Evolutionary conservation across 2,329 filamentous ascomycete genomes (phyloP).

Genomic region (Alternaria sp.): DNA sequence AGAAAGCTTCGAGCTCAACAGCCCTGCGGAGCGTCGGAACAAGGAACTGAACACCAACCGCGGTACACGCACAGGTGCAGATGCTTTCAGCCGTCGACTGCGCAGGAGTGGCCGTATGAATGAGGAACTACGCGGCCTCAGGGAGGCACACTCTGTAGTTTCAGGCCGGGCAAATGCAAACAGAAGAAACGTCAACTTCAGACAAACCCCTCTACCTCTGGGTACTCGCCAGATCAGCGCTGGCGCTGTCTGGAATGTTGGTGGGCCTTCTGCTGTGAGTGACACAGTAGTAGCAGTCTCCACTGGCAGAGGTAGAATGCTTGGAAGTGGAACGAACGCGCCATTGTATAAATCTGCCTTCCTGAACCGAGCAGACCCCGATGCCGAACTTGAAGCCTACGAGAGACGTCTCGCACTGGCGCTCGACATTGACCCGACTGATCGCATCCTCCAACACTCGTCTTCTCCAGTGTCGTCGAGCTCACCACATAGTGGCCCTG

Average conservation of each 20-base stretch:
- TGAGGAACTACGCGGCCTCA: conserved; percentile 40
- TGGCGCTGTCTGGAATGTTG: conserved; percentile 78
- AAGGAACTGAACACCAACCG: conserved; percentile 56
- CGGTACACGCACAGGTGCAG: conserved; percentile 51
- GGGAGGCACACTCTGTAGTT: conserved; percentile 41
- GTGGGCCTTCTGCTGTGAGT: conserved; percentile 67
- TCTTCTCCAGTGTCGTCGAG: conserved; percentile 8
- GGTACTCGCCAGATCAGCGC: conserved; percentile 61
- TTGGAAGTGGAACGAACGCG: conserved; percentile 76
- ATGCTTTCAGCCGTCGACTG: conserved; percentile 61
- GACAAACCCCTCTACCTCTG: conserved; percentile 27
- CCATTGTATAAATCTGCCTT: conserved; percentile 67
- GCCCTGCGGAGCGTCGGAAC: conserved; percentile 54
- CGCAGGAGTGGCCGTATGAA: conserved; percentile 42
- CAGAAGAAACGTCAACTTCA: conserved; percentile 28
- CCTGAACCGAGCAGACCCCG: conserved; percentile 56
- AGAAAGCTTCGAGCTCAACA: conserved; percentile 61
- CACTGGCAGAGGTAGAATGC: conserved; percentile 67
- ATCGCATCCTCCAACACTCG: conserved; percentile 64
- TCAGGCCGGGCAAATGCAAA: conserved; percentile 24
- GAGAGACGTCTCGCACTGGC: conserved; percentile 79
- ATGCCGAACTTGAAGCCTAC: conserved; percentile 72
- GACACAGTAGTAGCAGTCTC: conserved; percentile 59
- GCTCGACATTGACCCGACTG: conserved; percentile 75
- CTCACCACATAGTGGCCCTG: conserved; percentile 3